Conservation (phyloP, 352 stramenopile species). For the Saprolegnia parasitica region DNA sequence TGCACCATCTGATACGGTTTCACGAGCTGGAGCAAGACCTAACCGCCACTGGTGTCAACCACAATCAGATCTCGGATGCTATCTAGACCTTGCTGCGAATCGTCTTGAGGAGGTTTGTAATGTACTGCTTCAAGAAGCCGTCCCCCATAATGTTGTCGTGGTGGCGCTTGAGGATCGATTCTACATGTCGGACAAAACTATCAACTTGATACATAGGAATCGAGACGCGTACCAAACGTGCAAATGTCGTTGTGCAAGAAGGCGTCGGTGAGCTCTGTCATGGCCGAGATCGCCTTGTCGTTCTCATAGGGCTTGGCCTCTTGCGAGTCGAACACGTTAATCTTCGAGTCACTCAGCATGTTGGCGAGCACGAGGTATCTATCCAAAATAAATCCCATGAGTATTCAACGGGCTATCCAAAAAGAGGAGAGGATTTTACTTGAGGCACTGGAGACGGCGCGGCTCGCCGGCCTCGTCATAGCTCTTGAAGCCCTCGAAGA, state of each 20-base stretch:
- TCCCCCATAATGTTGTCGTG: conserved; percentile 90
- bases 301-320: conserved; percentile 91
- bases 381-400: background rate
- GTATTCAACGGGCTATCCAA: background rate
- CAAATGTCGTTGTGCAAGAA: conserved; percentile 95
- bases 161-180: conserved; percentile 85
- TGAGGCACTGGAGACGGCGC: conserved; percentile 87
- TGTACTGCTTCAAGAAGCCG: conserved; percentile 93
- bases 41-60: conserved; percentile 54
- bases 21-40: conserved; percentile 91
- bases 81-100: conserved; percentile 93
- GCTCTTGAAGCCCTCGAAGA: conserved; percentile 95
- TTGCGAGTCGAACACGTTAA: conserved; percentile 95
- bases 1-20: conserved; percentile 93
- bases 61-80: conserved; percentile 39
- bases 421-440: conserved; percentile 57
- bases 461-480: conserved; percentile 95
- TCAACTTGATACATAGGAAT: background rate
- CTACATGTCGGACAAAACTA: conserved; percentile 24
- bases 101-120: conserved; percentile 90
- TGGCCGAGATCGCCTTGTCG: conserved; percentile 93
- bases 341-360: conserved; percentile 92
- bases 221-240: conserved; percentile 52
- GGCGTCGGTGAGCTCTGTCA: conserved; percentile 93
- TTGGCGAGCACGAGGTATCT: conserved; percentile 85